Evolutionary conservation across 768 basidiomycete genomes (phyloP), one percentile per base, ranked within the genome.

Genomic region (Psilocybe cyanescens): DNA sequence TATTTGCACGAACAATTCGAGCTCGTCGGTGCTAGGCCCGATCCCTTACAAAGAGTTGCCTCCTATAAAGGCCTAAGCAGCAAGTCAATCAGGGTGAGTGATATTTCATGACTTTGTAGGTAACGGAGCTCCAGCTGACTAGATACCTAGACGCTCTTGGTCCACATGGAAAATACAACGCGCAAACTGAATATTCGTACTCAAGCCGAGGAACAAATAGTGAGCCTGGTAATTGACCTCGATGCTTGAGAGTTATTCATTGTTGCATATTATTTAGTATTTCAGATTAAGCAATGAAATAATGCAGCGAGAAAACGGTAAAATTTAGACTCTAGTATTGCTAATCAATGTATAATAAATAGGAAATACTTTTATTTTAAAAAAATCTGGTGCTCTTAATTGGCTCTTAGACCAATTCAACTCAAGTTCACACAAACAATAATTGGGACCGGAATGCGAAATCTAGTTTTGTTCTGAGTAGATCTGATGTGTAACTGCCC

Each of bases 151-250:
- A 90, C 88, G 0, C 77, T 91, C 54, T 79, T 91, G 7, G 86
- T 90, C 1, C 87, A 91, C 67, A 88, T 89, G 84, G 83, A 90
- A 63, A 81, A 83, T 46, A 79, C 76, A 2, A 81, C 82, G 50
- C 77, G 79, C 58, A 77, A 81, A 14, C 75, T 87, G 35, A 83
- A 88, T 68, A 67, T 76, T 17, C 76, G 79, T 61, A 86, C 81
- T 1, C 67, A 81, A 3, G 73, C 72, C 9, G 87, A 88, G 67
- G 89, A 91, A 66, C 78, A 83, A 58, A 76, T 78, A 66, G 90
- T 89, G 65, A 44, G 28, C 58, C 9, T 52, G 50, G 16, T 55
- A 17, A 17, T 8, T 35, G 24, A 19, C 28, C 1, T 19, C 17
- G 33, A 16, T 35, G 47, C 31, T 47, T 62, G 33, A 50, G 30